Evolutionary conservation across 2,329 filamentous ascomycete species (phyloP).

Genomic region (Fusarium dlaminii): DNA sequence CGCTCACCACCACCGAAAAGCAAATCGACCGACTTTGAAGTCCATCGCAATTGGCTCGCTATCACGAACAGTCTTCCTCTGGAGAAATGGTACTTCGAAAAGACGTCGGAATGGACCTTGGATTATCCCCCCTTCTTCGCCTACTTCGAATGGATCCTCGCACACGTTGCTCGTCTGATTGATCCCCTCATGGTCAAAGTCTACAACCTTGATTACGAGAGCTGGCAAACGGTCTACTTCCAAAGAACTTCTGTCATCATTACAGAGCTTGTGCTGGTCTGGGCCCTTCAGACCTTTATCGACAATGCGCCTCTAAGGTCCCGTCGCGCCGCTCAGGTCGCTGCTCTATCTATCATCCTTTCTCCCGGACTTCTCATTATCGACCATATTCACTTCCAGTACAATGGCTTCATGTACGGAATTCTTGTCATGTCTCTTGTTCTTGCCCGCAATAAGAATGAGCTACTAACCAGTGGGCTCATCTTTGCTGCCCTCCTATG

Average conservation of each 20-base stretch:
- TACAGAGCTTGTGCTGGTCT: slow-evolving; percentile 85
- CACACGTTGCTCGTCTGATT: slow-evolving; percentile 78
- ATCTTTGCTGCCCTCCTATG: slow-evolving; percentile 87
- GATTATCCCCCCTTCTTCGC: slow-evolving; percentile 99
- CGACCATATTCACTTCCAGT: slow-evolving; percentile 98
- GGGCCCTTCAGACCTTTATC: slow-evolving; percentile 83
- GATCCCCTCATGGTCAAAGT: slow-evolving; percentile 86
- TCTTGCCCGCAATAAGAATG: slow-evolving; percentile 78
- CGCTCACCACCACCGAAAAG: slow-evolving; percentile 56
- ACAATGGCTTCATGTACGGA: slow-evolving; percentile 97
- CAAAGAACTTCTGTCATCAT: slow-evolving; percentile 88
- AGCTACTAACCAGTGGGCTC: slow-evolving; percentile 80
- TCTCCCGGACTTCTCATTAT: slow-evolving; percentile 96
- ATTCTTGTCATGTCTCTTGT: slow-evolving; percentile 88
- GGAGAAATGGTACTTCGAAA: slow-evolving; percentile 94
- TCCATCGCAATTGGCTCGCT: slow-evolving; percentile 98
- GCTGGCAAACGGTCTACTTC: slow-evolving; percentile 94
- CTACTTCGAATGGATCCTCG: slow-evolving; percentile 93
- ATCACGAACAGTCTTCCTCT: slow-evolving; percentile 90
- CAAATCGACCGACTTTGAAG: slow-evolving; percentile 99
- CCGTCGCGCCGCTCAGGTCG: slow-evolving; percentile 84
- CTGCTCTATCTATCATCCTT: slow-evolving; percentile 86
- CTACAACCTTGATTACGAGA: slow-evolving; percentile 84
- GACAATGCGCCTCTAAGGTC: slow-evolving; percentile 71
- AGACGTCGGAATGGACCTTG: slow-evolving; percentile 98